Conservation (phyloP, 768 basidiomycete species). For the Clavulina sp. region DNA sequence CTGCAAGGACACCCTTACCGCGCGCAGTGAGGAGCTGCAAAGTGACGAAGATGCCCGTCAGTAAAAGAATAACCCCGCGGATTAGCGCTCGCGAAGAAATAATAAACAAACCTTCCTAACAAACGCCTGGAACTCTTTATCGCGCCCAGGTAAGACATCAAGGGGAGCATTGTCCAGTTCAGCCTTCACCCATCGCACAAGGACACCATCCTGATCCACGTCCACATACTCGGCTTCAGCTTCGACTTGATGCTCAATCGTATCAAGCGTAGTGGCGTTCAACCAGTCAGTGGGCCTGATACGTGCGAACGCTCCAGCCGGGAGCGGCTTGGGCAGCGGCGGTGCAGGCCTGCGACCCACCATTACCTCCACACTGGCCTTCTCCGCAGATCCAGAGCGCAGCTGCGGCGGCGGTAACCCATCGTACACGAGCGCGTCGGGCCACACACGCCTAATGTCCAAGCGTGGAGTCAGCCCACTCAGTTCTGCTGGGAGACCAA, state of each 20-base stretch:
- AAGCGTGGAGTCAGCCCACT: constrained; percentile 32
- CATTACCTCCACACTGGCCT: not conserved
- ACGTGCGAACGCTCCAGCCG: constrained; percentile 56
- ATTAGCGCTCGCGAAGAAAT: constrained; percentile 1
- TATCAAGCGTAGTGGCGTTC: constrained; percentile 19
- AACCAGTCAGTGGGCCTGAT: constrained; percentile 61
- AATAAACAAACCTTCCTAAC: constrained; percentile 43
- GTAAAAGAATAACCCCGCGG: not conserved
- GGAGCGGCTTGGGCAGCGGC: constrained; percentile 47
- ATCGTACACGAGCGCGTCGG: constrained; percentile 65
- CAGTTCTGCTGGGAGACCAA: constrained; percentile 56
- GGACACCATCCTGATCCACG: constrained; percentile 27
- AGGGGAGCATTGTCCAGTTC: constrained; percentile 57
- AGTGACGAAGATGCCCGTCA: too few species aligned
- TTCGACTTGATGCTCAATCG: not conserved
- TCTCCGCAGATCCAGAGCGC: not conserved
- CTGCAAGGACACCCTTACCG: not conserved
- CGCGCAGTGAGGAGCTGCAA: not conserved
- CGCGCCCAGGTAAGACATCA: constrained; percentile 58
- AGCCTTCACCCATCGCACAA: constrained; percentile 43
- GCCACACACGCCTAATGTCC: constrained; percentile 28
- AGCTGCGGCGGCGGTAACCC: constrained; percentile 35
- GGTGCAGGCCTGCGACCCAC: constrained; percentile 21
- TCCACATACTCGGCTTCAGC: constrained; percentile 21
- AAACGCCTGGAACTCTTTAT: constrained; percentile 59